phyloP scores from a whole-genome alignment of 805 yeast genomes.

The Pichia kluyveri region DNA sequence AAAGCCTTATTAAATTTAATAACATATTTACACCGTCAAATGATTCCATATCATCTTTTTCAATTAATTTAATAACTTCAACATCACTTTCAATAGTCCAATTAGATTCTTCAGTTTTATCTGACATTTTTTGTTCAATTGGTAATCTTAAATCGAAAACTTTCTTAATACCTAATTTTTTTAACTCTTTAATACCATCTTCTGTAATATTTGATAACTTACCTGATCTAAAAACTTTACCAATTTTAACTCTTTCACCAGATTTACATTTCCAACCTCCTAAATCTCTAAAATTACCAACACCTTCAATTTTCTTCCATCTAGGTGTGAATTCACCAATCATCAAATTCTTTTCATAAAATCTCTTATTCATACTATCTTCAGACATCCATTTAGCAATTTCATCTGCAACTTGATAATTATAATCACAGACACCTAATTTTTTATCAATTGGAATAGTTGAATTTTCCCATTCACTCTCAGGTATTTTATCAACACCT shows the following conservation, averaged over 20 bases:
- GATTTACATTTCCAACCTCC: constrained; percentile 62
- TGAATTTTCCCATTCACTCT: constrained; percentile 17
- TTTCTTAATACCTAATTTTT: constrained; percentile 37
- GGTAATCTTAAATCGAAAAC: constrained; percentile 46
- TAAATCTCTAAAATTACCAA: constrained; percentile 65
- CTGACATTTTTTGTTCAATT: background rate
- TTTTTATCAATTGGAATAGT: constrained; percentile 25
- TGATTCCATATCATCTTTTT: background rate
- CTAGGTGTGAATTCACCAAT: constrained; percentile 36
- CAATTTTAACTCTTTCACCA: constrained; percentile 39
- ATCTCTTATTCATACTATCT: constrained; percentile 42
- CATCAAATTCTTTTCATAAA: constrained; percentile 28
- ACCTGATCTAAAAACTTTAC: constrained; percentile 56
- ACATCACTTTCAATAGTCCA: background rate
- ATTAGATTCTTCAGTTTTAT: background rate
- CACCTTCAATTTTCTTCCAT: constrained; percentile 59
- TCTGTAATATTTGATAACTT: constrained; percentile 43
- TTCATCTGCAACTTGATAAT: constrained; percentile 38
- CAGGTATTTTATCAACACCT: constrained; percentile 36
- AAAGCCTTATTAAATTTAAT: constrained; percentile 24
- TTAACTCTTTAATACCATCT: constrained; percentile 35
- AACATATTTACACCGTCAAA: background rate
- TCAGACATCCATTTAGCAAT: constrained; percentile 39
- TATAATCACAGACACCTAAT: constrained; percentile 44
- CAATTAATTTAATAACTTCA: background rate